phyloP scores from a whole-genome alignment of 2,329 filamentous ascomycete species.

The Trichothecium roseum region DNA sequence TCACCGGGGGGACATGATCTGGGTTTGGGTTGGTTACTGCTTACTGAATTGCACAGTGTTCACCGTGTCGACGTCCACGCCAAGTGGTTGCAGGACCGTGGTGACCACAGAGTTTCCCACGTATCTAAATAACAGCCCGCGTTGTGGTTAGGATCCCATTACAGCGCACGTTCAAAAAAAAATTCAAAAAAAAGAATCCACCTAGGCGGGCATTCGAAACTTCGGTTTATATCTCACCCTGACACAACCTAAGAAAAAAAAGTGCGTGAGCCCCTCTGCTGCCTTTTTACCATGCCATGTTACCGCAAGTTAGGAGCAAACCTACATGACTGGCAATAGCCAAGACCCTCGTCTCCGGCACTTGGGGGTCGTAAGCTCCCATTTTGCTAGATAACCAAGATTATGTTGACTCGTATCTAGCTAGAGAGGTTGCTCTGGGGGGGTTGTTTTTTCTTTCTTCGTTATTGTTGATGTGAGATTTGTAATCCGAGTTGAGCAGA shows the following conservation, averaged over 20 bases:
- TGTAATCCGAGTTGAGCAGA: too few relatives aligned
- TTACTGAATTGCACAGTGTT: constrained; percentile 97
- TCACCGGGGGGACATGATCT: too few relatives aligned
- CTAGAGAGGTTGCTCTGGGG: too few relatives aligned
- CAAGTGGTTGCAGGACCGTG: constrained; percentile 85
- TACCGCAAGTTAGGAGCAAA: constrained; percentile 6
- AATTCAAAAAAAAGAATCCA: too few relatives aligned
- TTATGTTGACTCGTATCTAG: too few relatives aligned
- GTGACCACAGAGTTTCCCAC: constrained; percentile 97
- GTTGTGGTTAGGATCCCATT: not conserved
- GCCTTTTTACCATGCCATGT: constrained; percentile 15
- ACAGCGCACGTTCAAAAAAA: too few relatives aligned
- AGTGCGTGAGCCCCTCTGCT: constrained; percentile 33
- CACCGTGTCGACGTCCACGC: constrained; percentile 85
- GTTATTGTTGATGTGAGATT: too few relatives aligned
- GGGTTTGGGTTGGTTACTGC: too few relatives aligned
- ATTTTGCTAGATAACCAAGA: too few relatives aligned
- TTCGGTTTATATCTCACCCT: constrained; percentile 19
- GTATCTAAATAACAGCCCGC: constrained; percentile 51
- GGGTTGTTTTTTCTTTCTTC: too few relatives aligned
- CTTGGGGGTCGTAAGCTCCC: not conserved
- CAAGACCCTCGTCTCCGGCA: constrained; percentile 59
- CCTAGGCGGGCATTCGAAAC: too few relatives aligned
- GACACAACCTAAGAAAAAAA: constrained; percentile 28
- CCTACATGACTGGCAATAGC: constrained; percentile 93